phyloP scores from a whole-genome alignment of 345 rosid species.

The Rhodamnia argentea region DNA sequence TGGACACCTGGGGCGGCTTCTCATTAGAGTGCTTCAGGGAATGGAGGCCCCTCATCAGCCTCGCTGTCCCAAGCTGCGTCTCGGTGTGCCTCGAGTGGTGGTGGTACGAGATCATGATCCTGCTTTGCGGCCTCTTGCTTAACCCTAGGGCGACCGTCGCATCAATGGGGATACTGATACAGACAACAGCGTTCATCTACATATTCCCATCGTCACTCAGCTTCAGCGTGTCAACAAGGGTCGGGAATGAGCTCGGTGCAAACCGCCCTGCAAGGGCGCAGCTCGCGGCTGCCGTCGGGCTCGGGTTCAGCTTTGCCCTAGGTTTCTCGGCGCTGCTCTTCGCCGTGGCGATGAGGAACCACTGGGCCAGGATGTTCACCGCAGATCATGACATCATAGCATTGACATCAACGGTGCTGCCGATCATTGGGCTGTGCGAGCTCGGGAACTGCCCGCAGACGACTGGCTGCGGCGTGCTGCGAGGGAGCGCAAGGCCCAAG shows the following conservation, averaged over 20 bases:
- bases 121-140: conserved; percentile 26
- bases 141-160: conserved; percentile 35
- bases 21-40: conserved; percentile 25
- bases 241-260: conserved; percentile 28
- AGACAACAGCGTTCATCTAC: conserved; percentile 32
- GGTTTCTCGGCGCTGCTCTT: conserved; percentile 9
- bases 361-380: conserved; percentile 12
- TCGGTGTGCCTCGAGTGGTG: conserved; percentile 48
- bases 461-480: conserved; percentile 16
- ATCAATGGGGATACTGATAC: conserved; percentile 39
- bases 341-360: conserved; percentile 4
- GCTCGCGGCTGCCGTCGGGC: conserved; percentile 4
- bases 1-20: conserved; percentile 22
- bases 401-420: conserved; percentile 14
- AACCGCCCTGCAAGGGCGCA: conserved; percentile 10
- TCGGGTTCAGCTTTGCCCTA: conserved; percentile 1
- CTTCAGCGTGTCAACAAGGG: conserved; percentile 33
- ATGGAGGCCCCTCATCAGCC: conserved; percentile 17
- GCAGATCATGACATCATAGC: conserved; percentile 2
- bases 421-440: conserved; percentile 22
- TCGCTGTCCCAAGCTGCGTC: conserved; percentile 34
- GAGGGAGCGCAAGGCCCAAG: conserved; percentile 34
- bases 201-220: conserved; percentile 41
- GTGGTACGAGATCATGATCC: conserved; percentile 48
- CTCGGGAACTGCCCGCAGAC: conserved; percentile 28